Percentiles rank a stretch among this genome's conserved stretches.
These are phyloP conservation scores for Platanus orientalis DNA, from an alignment of 164 flowering plant species.

Conservation along the genomic window DNA sequence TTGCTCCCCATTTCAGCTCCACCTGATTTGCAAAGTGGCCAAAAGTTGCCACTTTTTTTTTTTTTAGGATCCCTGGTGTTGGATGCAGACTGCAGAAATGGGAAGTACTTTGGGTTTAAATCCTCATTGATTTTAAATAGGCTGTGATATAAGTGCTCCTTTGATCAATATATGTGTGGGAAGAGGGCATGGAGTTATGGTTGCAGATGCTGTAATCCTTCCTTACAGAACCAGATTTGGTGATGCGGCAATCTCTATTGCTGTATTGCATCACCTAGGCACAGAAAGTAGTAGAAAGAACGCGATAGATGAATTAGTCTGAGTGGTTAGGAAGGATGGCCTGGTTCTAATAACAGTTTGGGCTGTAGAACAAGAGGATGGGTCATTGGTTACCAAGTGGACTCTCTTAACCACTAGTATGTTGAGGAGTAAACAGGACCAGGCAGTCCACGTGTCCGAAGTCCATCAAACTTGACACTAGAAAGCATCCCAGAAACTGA, in stretches of 20 bases:
- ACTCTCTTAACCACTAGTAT: slow-evolving; percentile 65
- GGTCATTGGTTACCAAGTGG: slow-evolving; percentile 70
- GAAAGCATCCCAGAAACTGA: slow-evolving; percentile 80
- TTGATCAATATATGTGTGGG: slow-evolving; percentile 71
- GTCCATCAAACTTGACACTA: slow-evolving; percentile 37
- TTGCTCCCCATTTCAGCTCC: slow-evolving; percentile 96
- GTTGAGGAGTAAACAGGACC: slow-evolving; percentile 89
- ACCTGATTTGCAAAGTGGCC: slow-evolving; percentile 98
- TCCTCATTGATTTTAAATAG: slow-evolving; percentile 65
- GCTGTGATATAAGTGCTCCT: slow-evolving; percentile 89
- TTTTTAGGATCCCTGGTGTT: slow-evolving; percentile 59
- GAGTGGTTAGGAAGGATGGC: slow-evolving; percentile 80
- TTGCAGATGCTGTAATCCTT: slow-evolving; percentile 93
- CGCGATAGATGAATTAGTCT: slow-evolving; percentile 76
- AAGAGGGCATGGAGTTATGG: slow-evolving; percentile 78
- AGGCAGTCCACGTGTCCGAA: slow-evolving; percentile 57
- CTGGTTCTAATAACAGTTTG: slow-evolving; percentile 86
- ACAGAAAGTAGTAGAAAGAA: slow-evolving; percentile 77
- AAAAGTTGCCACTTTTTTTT: slow-evolving; percentile 73
- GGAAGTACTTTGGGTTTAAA: slow-evolving; percentile 85
- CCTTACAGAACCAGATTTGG: slow-evolving; percentile 80
- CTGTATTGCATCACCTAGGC: slow-evolving; percentile 90
- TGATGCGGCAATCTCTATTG: slow-evolving; percentile 96
- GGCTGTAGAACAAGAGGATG: slow-evolving; percentile 95
- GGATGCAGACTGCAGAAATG: slow-evolving; percentile 97